Evolutionary conservation across 2,329 filamentous ascomycete genomes (phyloP), one percentile per base, ranked within the genome.

Genomic region (Apiospora hydei): DNA sequence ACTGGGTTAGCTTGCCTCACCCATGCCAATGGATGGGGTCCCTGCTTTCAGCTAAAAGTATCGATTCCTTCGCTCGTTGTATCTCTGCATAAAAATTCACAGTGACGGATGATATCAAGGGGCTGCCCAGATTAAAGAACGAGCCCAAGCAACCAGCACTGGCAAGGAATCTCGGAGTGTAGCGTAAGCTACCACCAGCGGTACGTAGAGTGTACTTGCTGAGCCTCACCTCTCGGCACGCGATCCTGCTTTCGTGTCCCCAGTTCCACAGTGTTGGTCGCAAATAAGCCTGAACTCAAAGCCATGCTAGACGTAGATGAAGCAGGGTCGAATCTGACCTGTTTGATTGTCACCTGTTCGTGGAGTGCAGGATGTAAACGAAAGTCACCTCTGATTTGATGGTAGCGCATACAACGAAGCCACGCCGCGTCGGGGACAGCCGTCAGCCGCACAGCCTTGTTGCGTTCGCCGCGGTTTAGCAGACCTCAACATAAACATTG

Each of bases 161-260:
- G 30, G 57, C 57, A 34, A 34, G 30, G 26, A 66, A 38, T 66
- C 57, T 43, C 57, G 30, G 57, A 66, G 30, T 51, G n/a, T 51
- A 51, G 49, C 11, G 49, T 51, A 66, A 66, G 30, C 57, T 34
- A 66, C 38, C 38, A 43, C 38, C 38, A 38, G 21, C 57, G 38
- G 57, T 66, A 66, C 57, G 57, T 43, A 24, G 30, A 66, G 57
- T 43, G 21, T 66, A 51, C 49, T 38, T 43, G 57, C 57, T 66
- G 30, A 34, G 57, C 26, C 38, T 66, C 57, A 66, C 30, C 49
- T 7, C 57, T 66, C 38, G 38, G 38, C 30, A 21, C 38, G 26
- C 38, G 57, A 41, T 66, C 57, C 57, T 66, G 57, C 57, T 66
- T 38, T 66, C 38, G 57, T 66, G 64, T 38, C 38, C 21, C 64